phyloP scores from a whole-genome alignment of 495 filamentous ascomycete genomes.

The Beverwykella pulmonaria region DNA sequence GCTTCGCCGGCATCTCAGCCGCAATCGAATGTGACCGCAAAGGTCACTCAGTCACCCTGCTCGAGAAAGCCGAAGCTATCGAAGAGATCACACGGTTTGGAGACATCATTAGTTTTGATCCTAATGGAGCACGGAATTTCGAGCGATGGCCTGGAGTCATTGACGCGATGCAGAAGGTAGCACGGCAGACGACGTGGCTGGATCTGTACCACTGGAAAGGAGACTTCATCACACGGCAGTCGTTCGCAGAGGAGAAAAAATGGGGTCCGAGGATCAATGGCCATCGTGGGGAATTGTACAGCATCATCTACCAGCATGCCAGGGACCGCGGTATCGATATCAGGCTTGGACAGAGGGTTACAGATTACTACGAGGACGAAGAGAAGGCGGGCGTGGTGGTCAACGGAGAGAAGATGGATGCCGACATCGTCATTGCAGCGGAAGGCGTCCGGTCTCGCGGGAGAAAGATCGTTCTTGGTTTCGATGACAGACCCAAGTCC shows the following conservation, averaged over 20 bases:
- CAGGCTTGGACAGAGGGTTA: slow-evolving; percentile 56
- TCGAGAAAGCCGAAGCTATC: slow-evolving; percentile 20
- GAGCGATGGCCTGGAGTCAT: slow-evolving; percentile 35
- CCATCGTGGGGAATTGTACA: slow-evolving; percentile 65
- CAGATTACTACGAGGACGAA: slow-evolving; percentile 64
- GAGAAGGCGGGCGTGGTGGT: slow-evolving; percentile 58
- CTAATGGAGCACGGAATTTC: slow-evolving; percentile 30
- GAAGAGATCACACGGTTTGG: slow-evolving; percentile 29
- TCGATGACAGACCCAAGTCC: slow-evolving; percentile 62
- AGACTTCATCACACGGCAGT: slow-evolving; percentile 47
- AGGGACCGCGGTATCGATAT: slow-evolving; percentile 59
- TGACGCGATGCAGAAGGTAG: slow-evolving; percentile 29
- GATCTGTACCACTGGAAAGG: slow-evolving; percentile 47
- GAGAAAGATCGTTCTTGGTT: slow-evolving; percentile 62
- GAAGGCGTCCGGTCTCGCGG: slow-evolving; percentile 65
- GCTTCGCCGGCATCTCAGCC: slow-evolving; percentile 35
- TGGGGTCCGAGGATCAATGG: slow-evolving; percentile 59
- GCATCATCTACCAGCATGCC: slow-evolving; percentile 62
- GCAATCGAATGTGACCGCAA: slow-evolving; percentile 39
- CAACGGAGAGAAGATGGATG: slow-evolving; percentile 54
- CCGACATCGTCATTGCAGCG: slow-evolving; percentile 63
- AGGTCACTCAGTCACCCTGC: slow-evolving; percentile 25
- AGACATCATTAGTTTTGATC: slow-evolving; percentile 34
- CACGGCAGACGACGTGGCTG: slow-evolving; percentile 29
- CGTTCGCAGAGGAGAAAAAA: slow-evolving; percentile 42